These are phyloP conservation scores for Penicillium cinerascens DNA, from an alignment of 495 filamentous ascomycete genomes.

Conservation along the genomic window DNA sequence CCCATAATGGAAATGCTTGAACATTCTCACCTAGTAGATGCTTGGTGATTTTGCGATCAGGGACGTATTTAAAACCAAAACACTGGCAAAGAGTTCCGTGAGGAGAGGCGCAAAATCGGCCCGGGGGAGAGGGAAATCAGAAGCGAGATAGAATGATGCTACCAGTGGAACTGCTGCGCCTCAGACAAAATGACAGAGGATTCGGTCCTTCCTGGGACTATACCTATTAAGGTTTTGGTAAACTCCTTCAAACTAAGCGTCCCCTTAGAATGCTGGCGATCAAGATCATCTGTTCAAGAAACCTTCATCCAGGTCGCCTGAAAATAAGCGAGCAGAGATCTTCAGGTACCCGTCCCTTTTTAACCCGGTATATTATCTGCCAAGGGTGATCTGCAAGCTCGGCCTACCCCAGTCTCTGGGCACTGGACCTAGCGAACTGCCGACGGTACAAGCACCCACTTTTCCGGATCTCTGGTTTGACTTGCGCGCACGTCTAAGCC, in stretches of 20 bases:
- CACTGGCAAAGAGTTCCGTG: too few species aligned
- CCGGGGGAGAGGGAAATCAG: too few species aligned
- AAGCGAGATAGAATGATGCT: not conserved
- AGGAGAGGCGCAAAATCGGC: too few species aligned
- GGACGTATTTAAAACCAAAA: too few species aligned
- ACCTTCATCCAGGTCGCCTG: not conserved
- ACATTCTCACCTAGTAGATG: too few species aligned
- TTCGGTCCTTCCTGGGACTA: not conserved
- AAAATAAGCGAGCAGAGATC: constrained; percentile 1
- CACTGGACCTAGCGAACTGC: constrained; percentile 4
- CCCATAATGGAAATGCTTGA: too few species aligned
- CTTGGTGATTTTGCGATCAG: too few species aligned
- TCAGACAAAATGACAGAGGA: not conserved
- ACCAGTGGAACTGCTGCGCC: not conserved
- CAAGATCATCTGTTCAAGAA: constrained; percentile 2
- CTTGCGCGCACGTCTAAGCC: too few species aligned
- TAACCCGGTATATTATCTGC: not conserved
- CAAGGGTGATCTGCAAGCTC: constrained; percentile 4
- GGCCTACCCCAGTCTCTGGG: not conserved
- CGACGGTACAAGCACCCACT: not conserved
- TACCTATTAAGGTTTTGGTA: not conserved
- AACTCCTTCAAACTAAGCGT: too few species aligned
- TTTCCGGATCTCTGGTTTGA: too few species aligned
- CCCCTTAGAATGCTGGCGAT: not conserved
- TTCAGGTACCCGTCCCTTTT: constrained; percentile 2